Evolutionary conservation across 164 flowering plant species (phyloP).

Genomic region (Vitis rotundifolia): DNA sequence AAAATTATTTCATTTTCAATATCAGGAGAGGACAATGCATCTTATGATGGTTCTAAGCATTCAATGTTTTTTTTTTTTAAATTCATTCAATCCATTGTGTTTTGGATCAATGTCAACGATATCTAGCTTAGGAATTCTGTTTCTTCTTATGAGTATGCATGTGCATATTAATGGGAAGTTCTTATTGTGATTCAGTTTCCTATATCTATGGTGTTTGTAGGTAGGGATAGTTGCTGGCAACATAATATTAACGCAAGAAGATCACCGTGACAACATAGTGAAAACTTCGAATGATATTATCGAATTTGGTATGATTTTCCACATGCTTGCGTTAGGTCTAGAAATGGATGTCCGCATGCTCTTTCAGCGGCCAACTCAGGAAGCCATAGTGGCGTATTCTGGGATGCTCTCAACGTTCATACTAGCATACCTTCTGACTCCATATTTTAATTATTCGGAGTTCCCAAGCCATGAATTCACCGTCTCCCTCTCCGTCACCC

Average conservation of each 20-base stretch:
- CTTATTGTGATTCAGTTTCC: too few species aligned
- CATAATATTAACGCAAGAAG: background rate
- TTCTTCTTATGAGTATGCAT: too few species aligned
- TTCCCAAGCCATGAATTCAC: background rate
- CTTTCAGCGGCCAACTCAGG: slow-evolving; percentile 36
- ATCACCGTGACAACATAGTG: background rate
- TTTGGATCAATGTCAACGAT: too few species aligned
- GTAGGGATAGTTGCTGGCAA: slow-evolving; percentile 26
- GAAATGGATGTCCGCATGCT: slow-evolving; percentile 61
- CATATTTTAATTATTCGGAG: slow-evolving; percentile 14
- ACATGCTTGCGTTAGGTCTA: slow-evolving; percentile 70
- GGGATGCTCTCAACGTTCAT: slow-evolving; percentile 50
- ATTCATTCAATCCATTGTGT: too few species aligned
- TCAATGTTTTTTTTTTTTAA: too few species aligned
- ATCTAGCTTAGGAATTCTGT: too few species aligned
- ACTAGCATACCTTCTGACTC: slow-evolving; percentile 24
- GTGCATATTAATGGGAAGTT: too few species aligned
- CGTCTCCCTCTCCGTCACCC: slow-evolving; percentile 11
- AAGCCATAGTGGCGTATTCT: slow-evolving; percentile 45
- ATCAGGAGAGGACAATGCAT: too few species aligned
- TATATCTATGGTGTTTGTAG: slow-evolving; percentile 10
- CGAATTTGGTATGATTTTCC: slow-evolving; percentile 51
- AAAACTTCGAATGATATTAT: slow-evolving; percentile 24
- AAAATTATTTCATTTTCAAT: too few species aligned
- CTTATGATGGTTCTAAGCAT: too few species aligned